phyloP scores from a whole-genome alignment of 352 stramenopile genomes.

The Phytopythium oedochilum region DNA sequence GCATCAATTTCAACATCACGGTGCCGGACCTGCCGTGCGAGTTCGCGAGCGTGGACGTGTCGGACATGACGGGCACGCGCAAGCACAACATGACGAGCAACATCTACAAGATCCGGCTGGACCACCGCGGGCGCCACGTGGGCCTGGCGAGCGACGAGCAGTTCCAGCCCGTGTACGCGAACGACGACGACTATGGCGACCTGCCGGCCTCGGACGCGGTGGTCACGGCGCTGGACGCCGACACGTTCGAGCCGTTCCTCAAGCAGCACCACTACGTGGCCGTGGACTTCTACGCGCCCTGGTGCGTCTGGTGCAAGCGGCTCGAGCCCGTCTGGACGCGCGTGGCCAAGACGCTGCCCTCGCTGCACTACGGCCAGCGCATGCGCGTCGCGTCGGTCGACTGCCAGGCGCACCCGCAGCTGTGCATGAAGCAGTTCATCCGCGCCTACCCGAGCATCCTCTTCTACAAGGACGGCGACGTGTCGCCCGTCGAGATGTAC shows the following conservation, averaged over 20 bases:
- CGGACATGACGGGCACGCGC: constrained; percentile 96
- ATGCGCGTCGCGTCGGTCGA: constrained; percentile 88
- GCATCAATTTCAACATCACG: constrained; percentile 99
- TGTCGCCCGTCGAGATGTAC: constrained; percentile 93
- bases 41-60: constrained; percentile 95
- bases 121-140: constrained; percentile 81
- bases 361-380: constrained; percentile 79
- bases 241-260: constrained; percentile 91
- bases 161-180: constrained; percentile 62
- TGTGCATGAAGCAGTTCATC: constrained; percentile 95
- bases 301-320: constrained; percentile 96
- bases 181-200: constrained; percentile 65
- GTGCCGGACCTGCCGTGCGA: constrained; percentile 96
- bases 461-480: constrained; percentile 93
- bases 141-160: constrained; percentile 87
- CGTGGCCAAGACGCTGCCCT: constrained; percentile 89
- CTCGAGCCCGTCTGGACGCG: constrained; percentile 95
- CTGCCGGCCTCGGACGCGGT: constrained; percentile 71
- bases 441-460: constrained; percentile 96
- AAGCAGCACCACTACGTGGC: constrained; percentile 94
- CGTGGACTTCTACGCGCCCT: constrained; percentile 95
- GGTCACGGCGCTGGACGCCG: constrained; percentile 72
- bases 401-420: constrained; percentile 89
- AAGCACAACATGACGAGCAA: constrained; percentile 98
- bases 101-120: constrained; percentile 95